phyloP scores from a whole-genome alignment of 2,329 filamentous ascomycete genomes.

The Didymella segeticola region DNA sequence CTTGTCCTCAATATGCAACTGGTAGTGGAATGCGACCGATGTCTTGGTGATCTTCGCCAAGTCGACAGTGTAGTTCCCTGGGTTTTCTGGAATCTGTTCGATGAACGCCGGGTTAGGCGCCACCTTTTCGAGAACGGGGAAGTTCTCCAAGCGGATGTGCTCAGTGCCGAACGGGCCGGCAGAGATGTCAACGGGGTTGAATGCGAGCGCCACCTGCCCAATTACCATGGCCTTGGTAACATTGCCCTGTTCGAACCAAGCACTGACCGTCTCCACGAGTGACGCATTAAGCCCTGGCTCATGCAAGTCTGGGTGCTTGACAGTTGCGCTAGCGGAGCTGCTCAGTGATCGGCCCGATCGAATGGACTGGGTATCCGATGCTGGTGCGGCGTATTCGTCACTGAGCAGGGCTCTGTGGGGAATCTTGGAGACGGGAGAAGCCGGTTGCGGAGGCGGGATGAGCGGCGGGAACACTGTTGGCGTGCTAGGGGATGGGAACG shows the following conservation, averaged over 20 bases:
- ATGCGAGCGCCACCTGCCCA: slow-evolving; percentile 88
- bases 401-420: slow-evolving; percentile 45
- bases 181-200: slow-evolving; percentile 66
- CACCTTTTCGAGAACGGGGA: slow-evolving; percentile 85
- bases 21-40: slow-evolving; percentile 89
- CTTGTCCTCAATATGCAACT: slow-evolving; percentile 71
- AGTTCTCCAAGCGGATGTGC: slow-evolving; percentile 85
- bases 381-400: slow-evolving; percentile 61
- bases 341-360: slow-evolving; percentile 84
- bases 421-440: slow-evolving; percentile 46
- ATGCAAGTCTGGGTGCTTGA: slow-evolving; percentile 81
- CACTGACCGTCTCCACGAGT: slow-evolving; percentile 89
- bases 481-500: slow-evolving; percentile 16
- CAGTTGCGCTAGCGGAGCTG: slow-evolving; percentile 65
- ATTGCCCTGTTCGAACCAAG: slow-evolving; percentile 76
- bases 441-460: slow-evolving; percentile 39
- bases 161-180: slow-evolving; percentile 57
- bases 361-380: slow-evolving; percentile 88
- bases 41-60: slow-evolving; percentile 74
- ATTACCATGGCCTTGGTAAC: slow-evolving; percentile 76
- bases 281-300: slow-evolving; percentile 84
- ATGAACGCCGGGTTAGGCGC: slow-evolving; percentile 94
- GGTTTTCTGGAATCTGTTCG: slow-evolving; percentile 69
- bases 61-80: slow-evolving; percentile 82
- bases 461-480: slow-evolving; percentile 24